phyloP scores from a whole-genome alignment of 1,284 basidiomycete genomes.

The Marasmius oreades region DNA sequence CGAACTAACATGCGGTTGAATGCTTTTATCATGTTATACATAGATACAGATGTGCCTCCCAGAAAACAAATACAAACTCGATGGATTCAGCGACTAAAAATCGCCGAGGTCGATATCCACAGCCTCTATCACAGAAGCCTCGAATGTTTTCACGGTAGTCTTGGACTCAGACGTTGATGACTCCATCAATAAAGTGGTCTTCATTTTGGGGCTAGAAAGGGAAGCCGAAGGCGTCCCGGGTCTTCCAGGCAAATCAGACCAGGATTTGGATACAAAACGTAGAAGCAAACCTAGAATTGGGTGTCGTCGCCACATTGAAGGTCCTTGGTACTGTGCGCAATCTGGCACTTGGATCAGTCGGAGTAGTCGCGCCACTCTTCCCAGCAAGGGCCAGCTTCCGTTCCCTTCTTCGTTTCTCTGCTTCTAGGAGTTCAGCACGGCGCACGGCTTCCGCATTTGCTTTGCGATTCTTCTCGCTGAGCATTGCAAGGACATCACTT shows the following conservation, averaged over 20 bases:
- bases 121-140: conserved; percentile 56
- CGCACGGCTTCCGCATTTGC: conserved; percentile 78
- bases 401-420: conserved; percentile 62
- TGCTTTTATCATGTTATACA: background rate
- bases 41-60: background rate
- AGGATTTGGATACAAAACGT: conserved; percentile 15
- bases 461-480: conserved; percentile 86
- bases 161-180: conserved; percentile 20
- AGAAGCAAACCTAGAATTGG: conserved; percentile 45
- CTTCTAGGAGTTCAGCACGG: conserved; percentile 68
- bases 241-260: conserved; percentile 26
- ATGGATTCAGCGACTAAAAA: conserved; percentile 41
- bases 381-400: conserved; percentile 52
- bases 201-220: conserved; percentile 37
- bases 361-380: conserved; percentile 39
- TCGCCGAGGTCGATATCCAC: conserved; percentile 78
- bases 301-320: conserved; percentile 38
- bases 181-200: conserved; percentile 20
- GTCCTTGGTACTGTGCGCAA: conserved; percentile 55
- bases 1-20: too few species aligned
- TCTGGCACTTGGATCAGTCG: conserved; percentile 59
- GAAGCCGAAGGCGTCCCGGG: conserved; percentile 45
- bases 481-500: conserved; percentile 62
- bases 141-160: conserved; percentile 43
- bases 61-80: background rate